Conservation (phyloP, 352 stramenopile species). For the Globisporangium rhizosaccharum region DNA sequence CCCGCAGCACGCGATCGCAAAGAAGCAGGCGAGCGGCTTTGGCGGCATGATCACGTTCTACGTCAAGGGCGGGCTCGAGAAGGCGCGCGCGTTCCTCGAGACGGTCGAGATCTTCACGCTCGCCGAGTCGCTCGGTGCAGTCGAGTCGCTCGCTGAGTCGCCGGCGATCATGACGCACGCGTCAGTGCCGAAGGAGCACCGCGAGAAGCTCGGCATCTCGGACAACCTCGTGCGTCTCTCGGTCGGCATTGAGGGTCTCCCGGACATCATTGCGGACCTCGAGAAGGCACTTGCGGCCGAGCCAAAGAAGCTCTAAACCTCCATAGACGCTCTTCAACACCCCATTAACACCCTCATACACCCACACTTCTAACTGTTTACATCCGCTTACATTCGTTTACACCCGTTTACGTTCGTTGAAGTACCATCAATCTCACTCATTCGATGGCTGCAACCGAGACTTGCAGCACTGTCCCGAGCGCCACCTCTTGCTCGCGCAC, state of each 20-base stretch:
- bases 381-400: neutral
- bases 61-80: constrained; percentile 81
- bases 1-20: constrained; percentile 84
- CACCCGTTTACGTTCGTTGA: neutral
- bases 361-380: neutral
- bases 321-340: too few species aligned
- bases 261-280: constrained; percentile 90
- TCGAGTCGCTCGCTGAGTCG: constrained; percentile 91
- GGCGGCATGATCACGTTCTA: constrained; percentile 92
- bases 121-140: constrained; percentile 93
- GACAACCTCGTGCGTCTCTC: constrained; percentile 91
- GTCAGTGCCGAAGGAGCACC: constrained; percentile 85
- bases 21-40: constrained; percentile 71
- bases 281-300: constrained; percentile 70
- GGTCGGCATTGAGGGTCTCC: constrained; percentile 90
- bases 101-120: constrained; percentile 91
- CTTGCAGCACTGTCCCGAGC: constrained; percentile 38
- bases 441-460: constrained; percentile 36
- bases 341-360: neutral
- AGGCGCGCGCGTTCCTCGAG: constrained; percentile 90
- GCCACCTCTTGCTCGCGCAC: constrained; percentile 34
- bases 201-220: constrained; percentile 87
- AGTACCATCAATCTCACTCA: constrained; percentile 9
- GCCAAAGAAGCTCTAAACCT: constrained; percentile 18
- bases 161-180: constrained; percentile 94